Base-by-base conservation (phyloP, 2,329 filamentous ascomycete species). In the Aureobasidium musti region DNA sequence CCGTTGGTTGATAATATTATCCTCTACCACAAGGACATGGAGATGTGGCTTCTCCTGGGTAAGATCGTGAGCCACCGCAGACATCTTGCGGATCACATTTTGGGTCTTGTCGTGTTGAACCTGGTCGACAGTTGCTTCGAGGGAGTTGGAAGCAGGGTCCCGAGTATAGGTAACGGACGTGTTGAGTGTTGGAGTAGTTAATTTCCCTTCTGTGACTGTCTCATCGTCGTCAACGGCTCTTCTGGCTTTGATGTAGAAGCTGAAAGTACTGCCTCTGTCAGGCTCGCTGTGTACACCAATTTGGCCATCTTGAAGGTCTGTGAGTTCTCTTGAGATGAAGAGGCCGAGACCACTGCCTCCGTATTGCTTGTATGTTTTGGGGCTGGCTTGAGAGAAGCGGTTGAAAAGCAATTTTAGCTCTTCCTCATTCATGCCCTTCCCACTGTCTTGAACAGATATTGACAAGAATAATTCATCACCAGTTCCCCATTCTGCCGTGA, bases 311-410 rank as follows among this genome's bases (percentile, higher is more conserved):
- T 90, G 87, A 35, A 90, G 79, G 72, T 90, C 88, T 1, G 87
- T 87, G 11, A 91, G 80, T 37, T 86, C 82, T 19, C 87, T 82
- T 45, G 85, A 88, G 66, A 90, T 90, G 72, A 89, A 90, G 0
- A 91, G 79, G 0, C 88, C 88, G 1, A 91, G 80, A 0, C 88
- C 88, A 0, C 86, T 88, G 0, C 88, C 88, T 26, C 88, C 88
- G 69, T 90, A 89, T 68, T 88, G 84, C 41, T 87, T 83, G 69
- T 89, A 87, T 0, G 87, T 89, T 66, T 83, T 84, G 3, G 86
- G 84, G n/a, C 83, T 88, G 0, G 87, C 86, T 75, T 91, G 88
- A 17, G 86, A 84, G 72, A 91, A 91, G 41, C 87, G 83, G 69
- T 89, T 83, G 73, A 91, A 91, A 0, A 91, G 79, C 45, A 83